These are phyloP conservation scores for Coniella vitis DNA, from an alignment of 2,329 filamentous ascomycete species.

Conservation along the genomic window DNA sequence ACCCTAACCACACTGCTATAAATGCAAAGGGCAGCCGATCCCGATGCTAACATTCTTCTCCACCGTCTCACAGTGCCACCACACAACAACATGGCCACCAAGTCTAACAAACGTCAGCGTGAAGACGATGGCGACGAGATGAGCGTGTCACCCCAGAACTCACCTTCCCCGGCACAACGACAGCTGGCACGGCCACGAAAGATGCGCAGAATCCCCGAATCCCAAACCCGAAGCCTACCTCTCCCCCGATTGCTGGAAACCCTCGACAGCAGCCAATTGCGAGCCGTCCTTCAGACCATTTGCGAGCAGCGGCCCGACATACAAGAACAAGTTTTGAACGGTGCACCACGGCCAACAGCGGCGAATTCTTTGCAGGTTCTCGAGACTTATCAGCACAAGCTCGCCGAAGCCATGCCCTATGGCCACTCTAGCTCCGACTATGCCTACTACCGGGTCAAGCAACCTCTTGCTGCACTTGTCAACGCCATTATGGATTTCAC, in stretches of 20 bases:
- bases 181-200: constrained; percentile 61
- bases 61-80: constrained; percentile 36
- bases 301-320: constrained; percentile 86
- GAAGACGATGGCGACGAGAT: constrained; percentile 80
- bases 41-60: constrained; percentile 11
- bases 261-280: constrained; percentile 75
- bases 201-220: constrained; percentile 46
- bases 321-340: constrained; percentile 72
- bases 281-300: constrained; percentile 80
- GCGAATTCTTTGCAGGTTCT: constrained; percentile 74
- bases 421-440: constrained; percentile 84
- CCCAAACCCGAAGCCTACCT: constrained; percentile 27
- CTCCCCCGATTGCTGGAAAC: constrained; percentile 83
- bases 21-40: neutral
- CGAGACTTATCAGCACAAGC: constrained; percentile 68
- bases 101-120: constrained; percentile 74
- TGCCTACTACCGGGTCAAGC: constrained; percentile 86
- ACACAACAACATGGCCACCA: constrained; percentile 44
- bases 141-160: constrained; percentile 79
- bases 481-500: constrained; percentile 92
- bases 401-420: constrained; percentile 78
- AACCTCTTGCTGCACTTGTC: constrained; percentile 70
- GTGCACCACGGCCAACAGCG: constrained; percentile 82
- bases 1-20: neutral
- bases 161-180: constrained; percentile 67